A percentile compares a stretch with the other conserved stretches of the same genome.
phyloP scores from a whole-genome alignment of 2,329 filamentous ascomycete genomes.

The Fusarium metavorans region DNA sequence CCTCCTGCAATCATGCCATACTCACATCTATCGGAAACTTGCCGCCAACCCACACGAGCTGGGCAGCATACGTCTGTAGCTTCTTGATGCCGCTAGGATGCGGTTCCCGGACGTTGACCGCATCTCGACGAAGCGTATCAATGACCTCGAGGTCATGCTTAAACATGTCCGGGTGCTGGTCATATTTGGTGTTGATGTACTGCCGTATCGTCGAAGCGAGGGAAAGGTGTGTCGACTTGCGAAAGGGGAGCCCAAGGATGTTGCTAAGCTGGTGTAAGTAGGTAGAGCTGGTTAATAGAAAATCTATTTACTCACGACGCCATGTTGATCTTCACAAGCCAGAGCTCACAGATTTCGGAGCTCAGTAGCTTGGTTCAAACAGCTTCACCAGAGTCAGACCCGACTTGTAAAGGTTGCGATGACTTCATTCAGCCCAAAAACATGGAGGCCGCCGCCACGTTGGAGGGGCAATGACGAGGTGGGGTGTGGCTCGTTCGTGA shows the following conservation, averaged over 20 bases:
- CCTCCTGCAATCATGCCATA: not conserved
- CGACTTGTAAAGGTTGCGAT: constrained; percentile 31
- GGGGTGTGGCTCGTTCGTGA: constrained; percentile 8
- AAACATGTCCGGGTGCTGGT: constrained; percentile 98
- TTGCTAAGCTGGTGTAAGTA: constrained; percentile 54
- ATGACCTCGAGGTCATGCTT: constrained; percentile 86
- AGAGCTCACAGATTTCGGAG: constrained; percentile 4
- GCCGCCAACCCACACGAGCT: constrained; percentile 91
- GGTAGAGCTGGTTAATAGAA: not conserved
- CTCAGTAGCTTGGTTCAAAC: constrained; percentile 4
- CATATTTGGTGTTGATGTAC: constrained; percentile 98
- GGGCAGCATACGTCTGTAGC: constrained; percentile 90
- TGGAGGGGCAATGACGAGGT: constrained; percentile 41
- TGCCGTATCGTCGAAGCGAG: constrained; percentile 87
- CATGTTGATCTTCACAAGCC: constrained; percentile 27
- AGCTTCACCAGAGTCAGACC: constrained; percentile 11
- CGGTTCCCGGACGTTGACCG: constrained; percentile 89
- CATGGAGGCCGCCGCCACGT: constrained; percentile 32
- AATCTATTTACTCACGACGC: constrained; percentile 39
- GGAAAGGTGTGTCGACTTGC: constrained; percentile 82
- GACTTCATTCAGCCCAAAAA: constrained; percentile 38
- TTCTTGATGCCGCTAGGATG: constrained; percentile 88
- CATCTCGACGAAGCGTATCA: constrained; percentile 84
- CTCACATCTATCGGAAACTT: constrained; percentile 95
- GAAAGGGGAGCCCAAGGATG: constrained; percentile 86